Evolutionary conservation across 1,139 yeast species (phyloP).

Genomic region (Geotrichum australiense): DNA sequence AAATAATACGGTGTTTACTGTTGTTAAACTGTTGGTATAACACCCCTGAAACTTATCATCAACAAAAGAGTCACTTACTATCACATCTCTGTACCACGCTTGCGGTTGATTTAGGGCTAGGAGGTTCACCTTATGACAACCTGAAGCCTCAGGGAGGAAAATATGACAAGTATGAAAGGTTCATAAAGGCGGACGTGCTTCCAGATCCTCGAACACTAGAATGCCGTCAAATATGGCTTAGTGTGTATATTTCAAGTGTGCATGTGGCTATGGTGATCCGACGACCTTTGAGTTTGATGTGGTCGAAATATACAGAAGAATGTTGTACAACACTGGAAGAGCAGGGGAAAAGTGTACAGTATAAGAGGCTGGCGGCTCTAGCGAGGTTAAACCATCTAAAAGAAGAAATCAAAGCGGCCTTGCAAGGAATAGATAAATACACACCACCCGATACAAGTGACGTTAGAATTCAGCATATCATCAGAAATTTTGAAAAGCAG

Average conservation of each 20-base stretch:
- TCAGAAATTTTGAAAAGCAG: slow-evolving; percentile 25
- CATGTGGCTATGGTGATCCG: slow-evolving; percentile 31
- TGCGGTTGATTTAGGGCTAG: slow-evolving; percentile 69
- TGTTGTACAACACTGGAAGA: slow-evolving; percentile 47
- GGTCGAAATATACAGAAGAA: slow-evolving; percentile 55
- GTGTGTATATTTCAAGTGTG: slow-evolving; percentile 29
- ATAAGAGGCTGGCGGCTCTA: slow-evolving; percentile 45
- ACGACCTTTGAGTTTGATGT: slow-evolving; percentile 28
- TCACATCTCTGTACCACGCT: slow-evolving; percentile 61
- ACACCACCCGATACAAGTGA: slow-evolving; percentile 30
- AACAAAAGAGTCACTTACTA: slow-evolving; percentile 67
- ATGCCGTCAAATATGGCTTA: slow-evolving; percentile 33
- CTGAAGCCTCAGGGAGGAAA: slow-evolving; percentile 21
- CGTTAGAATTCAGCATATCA: slow-evolving; percentile 23
- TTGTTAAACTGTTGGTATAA: slow-evolving; percentile 73
- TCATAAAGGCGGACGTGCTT: slow-evolving; percentile 35
- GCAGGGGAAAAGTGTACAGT: slow-evolving; percentile 26
- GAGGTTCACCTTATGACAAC: slow-evolving; percentile 31
- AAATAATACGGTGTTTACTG: slow-evolving; percentile 55
- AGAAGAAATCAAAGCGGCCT: slow-evolving; percentile 45
- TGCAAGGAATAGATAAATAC: slow-evolving; percentile 24
- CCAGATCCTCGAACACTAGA: slow-evolving; percentile 33
- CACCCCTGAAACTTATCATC: slow-evolving; percentile 73
- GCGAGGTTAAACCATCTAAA: slow-evolving; percentile 53
- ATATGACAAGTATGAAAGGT: slow-evolving; percentile 29